These are phyloP conservation scores for Coniochaeta sp. DNA, from an alignment of 2,329 filamentous ascomycete genomes.

Conservation along the genomic window DNA sequence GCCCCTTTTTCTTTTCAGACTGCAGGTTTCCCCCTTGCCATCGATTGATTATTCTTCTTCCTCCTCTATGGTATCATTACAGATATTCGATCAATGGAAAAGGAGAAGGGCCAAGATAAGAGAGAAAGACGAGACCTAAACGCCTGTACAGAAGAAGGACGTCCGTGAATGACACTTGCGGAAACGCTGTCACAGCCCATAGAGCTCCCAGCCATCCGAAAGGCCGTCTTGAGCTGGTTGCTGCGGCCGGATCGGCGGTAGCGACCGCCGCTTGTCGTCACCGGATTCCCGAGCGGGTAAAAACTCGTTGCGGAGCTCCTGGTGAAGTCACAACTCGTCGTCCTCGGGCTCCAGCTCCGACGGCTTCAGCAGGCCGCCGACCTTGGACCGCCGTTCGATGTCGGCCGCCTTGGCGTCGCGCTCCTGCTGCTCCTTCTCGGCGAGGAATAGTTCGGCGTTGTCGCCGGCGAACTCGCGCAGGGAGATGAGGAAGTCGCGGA, in stretches of 20 bases:
- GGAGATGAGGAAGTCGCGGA: constrained; percentile 95
- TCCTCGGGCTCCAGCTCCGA: constrained; percentile 89
- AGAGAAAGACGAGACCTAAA: background rate
- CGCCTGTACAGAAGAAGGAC: background rate
- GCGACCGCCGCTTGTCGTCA: background rate
- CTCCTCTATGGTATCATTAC: constrained; percentile 4
- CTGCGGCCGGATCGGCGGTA: background rate
- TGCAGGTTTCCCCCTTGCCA: background rate
- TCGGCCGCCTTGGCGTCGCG: constrained; percentile 81
- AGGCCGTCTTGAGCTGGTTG: constrained; percentile 2
- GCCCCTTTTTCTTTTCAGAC: background rate
- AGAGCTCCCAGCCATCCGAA: constrained; percentile 58
- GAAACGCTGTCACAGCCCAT: constrained; percentile 42
- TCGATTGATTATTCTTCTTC: no score
- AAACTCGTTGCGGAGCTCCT: constrained; percentile 60
- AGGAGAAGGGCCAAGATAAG: no score
- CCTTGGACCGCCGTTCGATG: constrained; percentile 86
- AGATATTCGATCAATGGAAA: background rate
- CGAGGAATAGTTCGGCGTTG: constrained; percentile 86
- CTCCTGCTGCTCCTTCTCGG: constrained; percentile 90
- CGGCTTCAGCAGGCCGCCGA: constrained; percentile 91
- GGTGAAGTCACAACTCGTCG: constrained; percentile 78
- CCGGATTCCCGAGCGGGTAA: constrained; percentile 27
- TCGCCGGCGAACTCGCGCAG: constrained; percentile 95
- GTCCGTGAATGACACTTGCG: background rate